phyloP scores from a whole-genome alignment of 1,139 yeast genomes.

The Torulaspora globosa region DNA sequence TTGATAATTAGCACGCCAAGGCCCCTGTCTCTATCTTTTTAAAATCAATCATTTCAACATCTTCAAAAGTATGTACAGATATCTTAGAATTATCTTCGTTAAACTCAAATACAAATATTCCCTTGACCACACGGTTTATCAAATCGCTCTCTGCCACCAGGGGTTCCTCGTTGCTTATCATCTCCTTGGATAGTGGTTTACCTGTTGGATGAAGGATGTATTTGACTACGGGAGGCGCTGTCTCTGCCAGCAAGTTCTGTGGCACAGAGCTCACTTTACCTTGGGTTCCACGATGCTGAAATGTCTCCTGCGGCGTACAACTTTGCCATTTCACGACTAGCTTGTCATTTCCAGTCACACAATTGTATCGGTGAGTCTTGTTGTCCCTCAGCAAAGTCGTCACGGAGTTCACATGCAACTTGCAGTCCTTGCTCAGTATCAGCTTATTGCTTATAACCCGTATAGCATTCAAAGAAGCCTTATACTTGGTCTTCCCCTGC shows the following conservation, averaged over 20 bases:
- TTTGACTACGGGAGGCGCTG: slow-evolving; percentile 16
- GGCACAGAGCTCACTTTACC: slow-evolving; percentile 17
- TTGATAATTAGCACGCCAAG: slow-evolving; percentile 15
- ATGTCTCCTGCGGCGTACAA: slow-evolving; percentile 45
- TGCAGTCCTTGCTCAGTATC: slow-evolving; percentile 40
- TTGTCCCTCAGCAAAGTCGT: slow-evolving; percentile 18
- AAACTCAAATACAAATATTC: slow-evolving; percentile 74
- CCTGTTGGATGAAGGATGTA: slow-evolving; percentile 19
- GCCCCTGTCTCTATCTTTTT: slow-evolving; percentile 26
- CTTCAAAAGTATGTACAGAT: slow-evolving; percentile 70
- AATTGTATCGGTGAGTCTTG: slow-evolving; percentile 21
- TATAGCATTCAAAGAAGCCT: slow-evolving; percentile 47
- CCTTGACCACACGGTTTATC: slow-evolving; percentile 44
- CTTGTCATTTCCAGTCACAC: slow-evolving; percentile 45
- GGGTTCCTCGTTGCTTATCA: slow-evolving; percentile 3
- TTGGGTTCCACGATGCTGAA: slow-evolving; percentile 7
- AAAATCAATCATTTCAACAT: slow-evolving; percentile 60
- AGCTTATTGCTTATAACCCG: slow-evolving; percentile 53
- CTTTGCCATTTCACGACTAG: slow-evolving; percentile 61
- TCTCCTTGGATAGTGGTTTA: slow-evolving; percentile 8
- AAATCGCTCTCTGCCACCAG: slow-evolving; percentile 3
- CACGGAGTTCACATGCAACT: slow-evolving; percentile 20
- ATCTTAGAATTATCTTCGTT: slow-evolving; percentile 54
- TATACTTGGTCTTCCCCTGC: slow-evolving; percentile 57
- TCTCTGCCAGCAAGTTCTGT: slow-evolving; percentile 7